These are phyloP conservation scores for Trypanosoma brucei DNA, from an alignment of 208 protist genomes.

Conservation along the genomic window DNA sequence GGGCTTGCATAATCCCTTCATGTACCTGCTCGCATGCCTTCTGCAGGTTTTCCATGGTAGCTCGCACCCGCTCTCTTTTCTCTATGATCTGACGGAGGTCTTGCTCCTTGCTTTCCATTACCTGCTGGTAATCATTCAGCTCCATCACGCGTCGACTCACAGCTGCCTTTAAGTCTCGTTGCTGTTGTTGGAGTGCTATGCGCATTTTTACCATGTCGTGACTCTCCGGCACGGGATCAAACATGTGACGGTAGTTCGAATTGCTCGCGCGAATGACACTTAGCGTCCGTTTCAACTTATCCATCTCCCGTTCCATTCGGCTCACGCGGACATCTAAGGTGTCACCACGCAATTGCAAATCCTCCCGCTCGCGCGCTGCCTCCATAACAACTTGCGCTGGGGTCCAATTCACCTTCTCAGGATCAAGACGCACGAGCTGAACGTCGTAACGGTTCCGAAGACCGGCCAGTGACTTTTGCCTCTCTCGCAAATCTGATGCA, in stretches of 20 bases:
- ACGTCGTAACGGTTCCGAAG: constrained; percentile 75
- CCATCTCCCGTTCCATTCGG: constrained; percentile 67
- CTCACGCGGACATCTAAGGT: constrained; percentile 72
- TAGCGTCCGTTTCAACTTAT: constrained; percentile 83
- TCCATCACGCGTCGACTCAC: constrained; percentile 62
- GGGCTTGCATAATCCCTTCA: constrained; percentile 31
- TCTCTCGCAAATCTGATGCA: constrained; percentile 65
- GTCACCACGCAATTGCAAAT: constrained; percentile 79
- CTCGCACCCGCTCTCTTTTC: constrained; percentile 27
- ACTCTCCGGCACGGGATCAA: constrained; percentile 47
- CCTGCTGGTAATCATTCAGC: constrained; percentile 59
- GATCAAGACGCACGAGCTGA: constrained; percentile 68
- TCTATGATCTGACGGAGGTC: constrained; percentile 43
- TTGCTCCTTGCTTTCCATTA: constrained; percentile 31
- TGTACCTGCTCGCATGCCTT: constrained; percentile 33
- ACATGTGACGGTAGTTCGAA: constrained; percentile 69
- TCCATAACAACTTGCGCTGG: constrained; percentile 85
- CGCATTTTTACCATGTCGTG: constrained; percentile 52
- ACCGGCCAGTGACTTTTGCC: constrained; percentile 48
- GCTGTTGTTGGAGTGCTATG: constrained; percentile 56
- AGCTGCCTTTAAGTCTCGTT: constrained; percentile 51
- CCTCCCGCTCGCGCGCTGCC: constrained; percentile 82
- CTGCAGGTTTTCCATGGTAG: constrained; percentile 23
- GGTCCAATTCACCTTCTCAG: constrained; percentile 46
- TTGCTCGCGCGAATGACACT: constrained; percentile 72